Percentiles rank a stretch among this genome's conserved stretches.
These are phyloP conservation scores for Arbutus unedo DNA, from an alignment of 148 eudicot genomes.

Conservation along the genomic window DNA sequence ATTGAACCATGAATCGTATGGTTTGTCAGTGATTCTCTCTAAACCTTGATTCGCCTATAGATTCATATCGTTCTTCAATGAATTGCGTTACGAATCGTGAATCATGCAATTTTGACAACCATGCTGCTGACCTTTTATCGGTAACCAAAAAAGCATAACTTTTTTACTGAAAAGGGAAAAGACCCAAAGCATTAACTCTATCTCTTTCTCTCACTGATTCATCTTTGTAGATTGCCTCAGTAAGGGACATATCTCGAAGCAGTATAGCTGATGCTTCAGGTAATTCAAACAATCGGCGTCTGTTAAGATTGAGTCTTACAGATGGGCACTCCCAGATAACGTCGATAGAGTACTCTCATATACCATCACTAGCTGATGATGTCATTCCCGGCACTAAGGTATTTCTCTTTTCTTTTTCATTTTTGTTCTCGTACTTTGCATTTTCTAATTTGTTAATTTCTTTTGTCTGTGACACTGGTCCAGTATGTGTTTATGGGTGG, in stretches of 20 bases:
- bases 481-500: not conserved
- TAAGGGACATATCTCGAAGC: constrained; percentile 71
- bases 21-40: too few relatives aligned
- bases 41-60: too few relatives aligned
- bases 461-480: not conserved
- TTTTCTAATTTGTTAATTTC: not conserved
- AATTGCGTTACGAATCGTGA: too few relatives aligned
- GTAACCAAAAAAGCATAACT: not conserved
- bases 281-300: constrained; percentile 47
- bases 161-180: not conserved
- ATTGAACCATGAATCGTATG: too few relatives aligned
- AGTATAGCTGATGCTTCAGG: constrained; percentile 41
- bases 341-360: constrained; percentile 66
- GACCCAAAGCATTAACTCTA: not conserved
- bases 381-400: constrained; percentile 94
- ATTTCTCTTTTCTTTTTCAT: constrained; percentile 10
- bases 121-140: not conserved
- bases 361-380: constrained; percentile 65
- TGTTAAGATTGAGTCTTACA: constrained; percentile 65
- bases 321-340: constrained; percentile 81
- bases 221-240: constrained; percentile 57
- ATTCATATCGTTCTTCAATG: too few relatives aligned
- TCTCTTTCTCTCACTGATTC: not conserved
- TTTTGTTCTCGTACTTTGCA: not conserved
- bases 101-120: too few relatives aligned